Conservation (phyloP, 805 yeast species). For the Teunomyces stri region DNA sequence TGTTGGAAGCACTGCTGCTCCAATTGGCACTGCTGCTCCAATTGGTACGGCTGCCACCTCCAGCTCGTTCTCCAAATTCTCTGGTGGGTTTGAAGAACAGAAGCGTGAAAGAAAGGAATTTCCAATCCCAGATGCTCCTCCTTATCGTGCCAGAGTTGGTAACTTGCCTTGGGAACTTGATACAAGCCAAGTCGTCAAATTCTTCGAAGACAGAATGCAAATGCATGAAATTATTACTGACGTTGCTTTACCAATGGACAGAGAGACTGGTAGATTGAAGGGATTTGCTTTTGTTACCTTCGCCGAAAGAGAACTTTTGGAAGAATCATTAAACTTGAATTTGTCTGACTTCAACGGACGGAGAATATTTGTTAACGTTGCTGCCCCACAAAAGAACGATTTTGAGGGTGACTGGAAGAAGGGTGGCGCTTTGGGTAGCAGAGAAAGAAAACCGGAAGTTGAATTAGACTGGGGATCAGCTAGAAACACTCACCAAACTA, state of each 20-base stretch:
- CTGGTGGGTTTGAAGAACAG: constrained; percentile 24
- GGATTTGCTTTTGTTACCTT: constrained; percentile 58
- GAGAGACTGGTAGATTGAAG: constrained; percentile 56
- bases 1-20: constrained; percentile 23
- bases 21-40: constrained; percentile 12
- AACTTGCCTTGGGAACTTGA: constrained; percentile 80
- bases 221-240: constrained; percentile 52
- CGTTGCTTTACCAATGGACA: constrained; percentile 72
- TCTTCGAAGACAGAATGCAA: constrained; percentile 59
- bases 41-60: constrained; percentile 10
- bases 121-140: constrained; percentile 89
- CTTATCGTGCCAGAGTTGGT: constrained; percentile 84
- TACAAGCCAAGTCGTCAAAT: constrained; percentile 61
- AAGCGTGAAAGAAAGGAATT: constrained; percentile 60
- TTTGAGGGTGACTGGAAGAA: constrained; percentile 45
- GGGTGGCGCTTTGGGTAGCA: constrained; percentile 10
- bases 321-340: constrained; percentile 49
- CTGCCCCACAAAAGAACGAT: constrained; percentile 52
- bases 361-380: constrained; percentile 53
- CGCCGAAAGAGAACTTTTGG: constrained; percentile 43
- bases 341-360: constrained; percentile 47
- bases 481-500: constrained; percentile 32
- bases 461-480: constrained; percentile 61
- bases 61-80: neutral
- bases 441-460: constrained; percentile 45